Conservation (phyloP, 306 rosid species). For the Cicer bijugum region DNA sequence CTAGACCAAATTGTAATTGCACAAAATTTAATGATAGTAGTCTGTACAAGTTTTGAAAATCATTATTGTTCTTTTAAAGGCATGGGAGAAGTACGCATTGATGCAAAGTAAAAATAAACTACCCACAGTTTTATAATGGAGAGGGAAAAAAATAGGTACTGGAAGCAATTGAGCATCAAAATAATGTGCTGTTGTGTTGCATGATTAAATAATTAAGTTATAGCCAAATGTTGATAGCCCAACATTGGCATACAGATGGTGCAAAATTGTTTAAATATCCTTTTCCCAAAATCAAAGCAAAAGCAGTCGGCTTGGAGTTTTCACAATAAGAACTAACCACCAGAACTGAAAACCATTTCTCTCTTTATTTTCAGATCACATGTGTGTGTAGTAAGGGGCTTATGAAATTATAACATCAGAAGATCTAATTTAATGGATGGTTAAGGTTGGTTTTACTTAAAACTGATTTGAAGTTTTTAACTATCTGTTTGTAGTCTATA, state of each 20-base stretch:
- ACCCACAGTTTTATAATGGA: background rate
- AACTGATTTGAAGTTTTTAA: background rate
- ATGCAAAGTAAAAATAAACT: background rate
- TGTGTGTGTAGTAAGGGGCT: background rate
- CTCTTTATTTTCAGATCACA: background rate
- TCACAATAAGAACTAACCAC: constrained; percentile 4
- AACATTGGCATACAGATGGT: background rate
- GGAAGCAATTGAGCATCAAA: constrained; percentile 15
- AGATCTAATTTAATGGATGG: background rate
- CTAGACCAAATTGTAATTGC: constrained; percentile 17
- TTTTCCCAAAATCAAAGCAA: background rate
- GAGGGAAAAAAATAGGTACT: background rate
- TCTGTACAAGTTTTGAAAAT: background rate
- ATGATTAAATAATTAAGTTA: background rate
- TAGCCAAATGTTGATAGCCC: constrained; percentile 6
- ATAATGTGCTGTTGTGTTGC: background rate
- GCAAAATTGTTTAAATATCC: background rate
- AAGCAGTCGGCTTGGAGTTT: background rate
- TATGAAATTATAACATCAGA: background rate
- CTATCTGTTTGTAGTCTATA: background rate
- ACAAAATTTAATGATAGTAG: background rate
- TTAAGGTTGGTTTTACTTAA: background rate
- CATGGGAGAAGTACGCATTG: background rate
- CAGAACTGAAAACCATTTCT: background rate
- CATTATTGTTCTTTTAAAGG: constrained; percentile 1